Evolutionary conservation across 2,329 filamentous ascomycete species (phyloP).

Genomic region (Cryphonectria nitschkei): DNA sequence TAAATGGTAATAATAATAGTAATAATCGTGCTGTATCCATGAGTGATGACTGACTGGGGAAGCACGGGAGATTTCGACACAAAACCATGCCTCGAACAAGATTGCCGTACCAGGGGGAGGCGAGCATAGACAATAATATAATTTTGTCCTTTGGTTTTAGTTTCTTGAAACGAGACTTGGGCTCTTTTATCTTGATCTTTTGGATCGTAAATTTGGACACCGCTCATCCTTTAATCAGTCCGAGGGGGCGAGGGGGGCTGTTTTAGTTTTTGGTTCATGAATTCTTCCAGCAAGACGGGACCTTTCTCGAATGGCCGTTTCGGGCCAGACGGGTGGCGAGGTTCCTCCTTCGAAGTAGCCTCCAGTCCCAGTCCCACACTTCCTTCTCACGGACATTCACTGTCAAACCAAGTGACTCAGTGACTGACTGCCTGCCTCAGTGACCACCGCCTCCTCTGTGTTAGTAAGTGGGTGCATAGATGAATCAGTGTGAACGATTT

Average conservation of each 20-base stretch:
- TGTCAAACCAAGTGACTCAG: not conserved
- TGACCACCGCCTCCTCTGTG: not conserved
- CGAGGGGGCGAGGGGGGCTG: not conserved
- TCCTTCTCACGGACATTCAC: not conserved
- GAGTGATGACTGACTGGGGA: not conserved
- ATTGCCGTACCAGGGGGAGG: not conserved
- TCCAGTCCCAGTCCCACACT: conserved; percentile 1
- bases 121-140: not conserved
- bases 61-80: conserved; percentile 2
- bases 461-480: not conserved
- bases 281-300: conserved; percentile 2
- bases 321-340: conserved; percentile 4
- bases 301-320: not conserved
- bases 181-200: not conserved
- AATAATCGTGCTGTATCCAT: not conserved
- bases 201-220: not conserved
- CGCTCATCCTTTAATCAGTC: not conserved
- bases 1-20: not conserved
- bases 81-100: conserved; percentile 5
- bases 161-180: conserved; percentile 1
- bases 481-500: not conserved
- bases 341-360: not conserved
- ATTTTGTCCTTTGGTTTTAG: not conserved
- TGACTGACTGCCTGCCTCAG: not conserved
- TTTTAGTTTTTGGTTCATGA: not conserved